These are phyloP conservation scores for Stevia rebaudiana DNA, from an alignment of 140 eudicot species.

Conservation along the genomic window DNA sequence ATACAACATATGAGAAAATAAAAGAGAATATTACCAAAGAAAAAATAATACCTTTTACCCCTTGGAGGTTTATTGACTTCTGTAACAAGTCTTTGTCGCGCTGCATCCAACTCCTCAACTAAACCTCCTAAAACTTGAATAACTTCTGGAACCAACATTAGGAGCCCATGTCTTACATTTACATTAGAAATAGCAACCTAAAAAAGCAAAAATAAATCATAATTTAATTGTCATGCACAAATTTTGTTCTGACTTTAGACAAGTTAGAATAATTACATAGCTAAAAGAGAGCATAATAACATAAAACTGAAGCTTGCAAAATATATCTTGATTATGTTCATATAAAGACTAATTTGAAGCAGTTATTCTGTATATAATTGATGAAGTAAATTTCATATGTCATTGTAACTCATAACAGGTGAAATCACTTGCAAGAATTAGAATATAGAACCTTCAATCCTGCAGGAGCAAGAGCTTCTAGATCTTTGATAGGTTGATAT, in stretches of 20 bases:
- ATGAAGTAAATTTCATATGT: background rate
- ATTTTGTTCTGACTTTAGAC: background rate
- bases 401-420: background rate
- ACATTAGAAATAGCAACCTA: conserved; percentile 78
- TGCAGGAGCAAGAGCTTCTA: conserved; percentile 73
- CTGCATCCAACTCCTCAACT: conserved; percentile 81
- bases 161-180: conserved; percentile 64
- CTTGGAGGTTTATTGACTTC: conserved; percentile 97
- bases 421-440: conserved; percentile 1
- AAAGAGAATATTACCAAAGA: background rate
- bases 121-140: conserved; percentile 72
- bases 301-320: background rate
- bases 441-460: conserved; percentile 63
- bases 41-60: conserved; percentile 65
- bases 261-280: background rate
- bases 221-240: background rate
- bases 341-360: conserved; percentile 1
- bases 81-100: conserved; percentile 68
- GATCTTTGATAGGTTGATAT: conserved; percentile 79
- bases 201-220: conserved; percentile 1
- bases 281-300: background rate
- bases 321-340: background rate
- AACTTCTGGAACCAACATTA: conserved; percentile 91
- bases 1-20: background rate
- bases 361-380: background rate